Evolutionary conservation across 208 protist species (phyloP).

Genomic region (Crithidia acanthocephali): DNA sequence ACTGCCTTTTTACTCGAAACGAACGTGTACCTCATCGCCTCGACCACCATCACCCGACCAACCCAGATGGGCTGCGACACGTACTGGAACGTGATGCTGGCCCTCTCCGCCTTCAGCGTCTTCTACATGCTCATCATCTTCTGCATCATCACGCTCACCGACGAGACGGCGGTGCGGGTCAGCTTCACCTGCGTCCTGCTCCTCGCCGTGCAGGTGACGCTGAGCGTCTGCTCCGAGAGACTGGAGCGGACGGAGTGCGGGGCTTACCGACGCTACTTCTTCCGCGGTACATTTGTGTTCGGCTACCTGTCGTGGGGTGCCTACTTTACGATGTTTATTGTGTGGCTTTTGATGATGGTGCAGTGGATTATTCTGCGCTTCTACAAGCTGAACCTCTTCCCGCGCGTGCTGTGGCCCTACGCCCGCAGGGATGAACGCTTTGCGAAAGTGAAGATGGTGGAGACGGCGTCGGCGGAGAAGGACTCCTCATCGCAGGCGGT

Average conservation of each 20-base stretch:
- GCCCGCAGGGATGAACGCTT: slow-evolving; percentile 16
- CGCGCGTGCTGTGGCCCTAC: slow-evolving; percentile 30
- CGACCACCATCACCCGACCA: slow-evolving; percentile 20
- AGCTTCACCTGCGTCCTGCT: slow-evolving; percentile 44
- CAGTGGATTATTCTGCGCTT: slow-evolving; percentile 22
- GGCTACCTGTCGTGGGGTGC: slow-evolving; percentile 44
- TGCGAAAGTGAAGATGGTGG: background rate
- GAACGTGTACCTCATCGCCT: slow-evolving; percentile 53
- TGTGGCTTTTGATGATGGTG: slow-evolving; percentile 49
- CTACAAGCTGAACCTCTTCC: slow-evolving; percentile 31
- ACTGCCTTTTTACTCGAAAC: slow-evolving; percentile 64
- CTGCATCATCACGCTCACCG: slow-evolving; percentile 28
- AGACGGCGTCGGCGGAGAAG: background rate
- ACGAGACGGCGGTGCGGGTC: slow-evolving; percentile 28
- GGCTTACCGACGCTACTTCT: slow-evolving; percentile 5
- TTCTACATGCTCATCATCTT: slow-evolving; percentile 40
- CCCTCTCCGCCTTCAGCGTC: slow-evolving; percentile 35
- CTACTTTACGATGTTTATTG: slow-evolving; percentile 36
- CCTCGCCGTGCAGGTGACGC: slow-evolving; percentile 34
- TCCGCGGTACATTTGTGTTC: slow-evolving; percentile 41
- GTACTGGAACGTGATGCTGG: slow-evolving; percentile 33
- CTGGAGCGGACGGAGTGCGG: slow-evolving; percentile 1
- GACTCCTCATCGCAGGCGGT: background rate
- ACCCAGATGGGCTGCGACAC: slow-evolving; percentile 20
- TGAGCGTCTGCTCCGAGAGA: slow-evolving; percentile 33